Percentiles rank a stretch among this genome's conserved stretches.
These are phyloP conservation scores for Colletotrichum musicola DNA, from an alignment of 2,329 filamentous ascomycete genomes.

Conservation along the genomic window DNA sequence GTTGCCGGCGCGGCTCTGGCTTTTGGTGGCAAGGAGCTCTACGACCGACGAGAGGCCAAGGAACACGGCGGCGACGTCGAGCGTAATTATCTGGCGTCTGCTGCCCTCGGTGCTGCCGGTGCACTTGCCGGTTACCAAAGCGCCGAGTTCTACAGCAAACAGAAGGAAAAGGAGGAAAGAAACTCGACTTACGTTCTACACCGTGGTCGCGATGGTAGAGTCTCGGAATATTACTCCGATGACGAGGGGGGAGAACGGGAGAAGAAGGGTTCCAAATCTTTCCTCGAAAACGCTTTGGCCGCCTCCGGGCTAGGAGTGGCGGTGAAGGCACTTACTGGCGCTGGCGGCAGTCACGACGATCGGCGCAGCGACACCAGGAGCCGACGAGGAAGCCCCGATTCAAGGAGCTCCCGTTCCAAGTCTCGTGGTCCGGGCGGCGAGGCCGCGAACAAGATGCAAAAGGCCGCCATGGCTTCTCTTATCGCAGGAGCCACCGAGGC, in stretches of 20 bases:
- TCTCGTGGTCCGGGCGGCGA: slow-evolving; percentile 62
- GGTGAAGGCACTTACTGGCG: slow-evolving; percentile 70
- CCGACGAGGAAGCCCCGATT: slow-evolving; percentile 53
- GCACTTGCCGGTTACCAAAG: slow-evolving; percentile 74
- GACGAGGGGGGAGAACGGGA: slow-evolving; percentile 63
- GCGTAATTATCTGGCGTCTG: slow-evolving; percentile 70
- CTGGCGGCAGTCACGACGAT: slow-evolving; percentile 58
- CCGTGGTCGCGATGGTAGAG: slow-evolving; percentile 65
- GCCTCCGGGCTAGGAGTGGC: slow-evolving; percentile 73
- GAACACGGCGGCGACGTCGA: slow-evolving; percentile 63
- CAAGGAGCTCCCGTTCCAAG: slow-evolving; percentile 64
- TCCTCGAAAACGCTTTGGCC: slow-evolving; percentile 72
- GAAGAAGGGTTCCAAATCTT: slow-evolving; percentile 73
- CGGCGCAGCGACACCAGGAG: slow-evolving; percentile 50
- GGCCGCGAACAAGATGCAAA: slow-evolving; percentile 74
- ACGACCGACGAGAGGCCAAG: slow-evolving; percentile 71
- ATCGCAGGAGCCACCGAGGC: slow-evolving; percentile 93
- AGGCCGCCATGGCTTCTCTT: slow-evolving; percentile 91
- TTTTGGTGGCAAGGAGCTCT: slow-evolving; percentile 76
- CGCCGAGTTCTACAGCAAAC: slow-evolving; percentile 73
- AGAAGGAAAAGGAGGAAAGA: slow-evolving; percentile 65
- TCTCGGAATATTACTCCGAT: slow-evolving; percentile 69
- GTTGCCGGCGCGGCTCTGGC: slow-evolving; percentile 73
- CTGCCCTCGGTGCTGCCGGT: slow-evolving; percentile 73
- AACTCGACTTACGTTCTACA: slow-evolving; percentile 67